These are phyloP conservation scores for Prunus davidiana DNA, from an alignment of 306 rosid species.

Conservation along the genomic window DNA sequence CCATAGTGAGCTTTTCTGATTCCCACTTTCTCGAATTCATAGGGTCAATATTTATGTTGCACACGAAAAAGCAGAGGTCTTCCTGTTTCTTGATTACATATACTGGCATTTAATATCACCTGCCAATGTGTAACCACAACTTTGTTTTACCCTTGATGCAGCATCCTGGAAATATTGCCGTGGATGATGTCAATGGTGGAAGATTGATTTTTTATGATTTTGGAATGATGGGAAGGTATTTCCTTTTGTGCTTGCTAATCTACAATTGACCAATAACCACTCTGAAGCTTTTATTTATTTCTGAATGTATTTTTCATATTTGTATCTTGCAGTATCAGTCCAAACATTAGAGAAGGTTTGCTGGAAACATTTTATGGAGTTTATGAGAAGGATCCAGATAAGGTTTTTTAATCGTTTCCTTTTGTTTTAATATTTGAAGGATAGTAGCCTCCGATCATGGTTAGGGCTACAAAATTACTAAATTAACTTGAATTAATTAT, in stretches of 20 bases:
- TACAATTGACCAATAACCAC: conserved; percentile 10
- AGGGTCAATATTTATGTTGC: neutral
- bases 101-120: conserved; percentile 5
- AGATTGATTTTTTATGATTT: conserved; percentile 98
- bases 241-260: conserved; percentile 19
- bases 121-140: neutral
- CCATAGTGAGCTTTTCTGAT: neutral
- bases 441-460: conserved; percentile 5
- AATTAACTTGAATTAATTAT: conserved; percentile 9
- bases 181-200: conserved; percentile 98
- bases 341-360: conserved; percentile 91
- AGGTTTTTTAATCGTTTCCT: conserved; percentile 43
- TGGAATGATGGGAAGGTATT: conserved; percentile 99
- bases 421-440: neutral
- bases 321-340: conserved; percentile 71
- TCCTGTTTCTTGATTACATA: conserved; percentile 17
- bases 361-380: conserved; percentile 92
- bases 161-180: conserved; percentile 99
- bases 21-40: neutral
- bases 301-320: conserved; percentile 14
- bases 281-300: conserved; percentile 19
- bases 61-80: neutral
- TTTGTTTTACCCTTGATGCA: conserved; percentile 34
- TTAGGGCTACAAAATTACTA: neutral
- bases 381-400: conserved; percentile 95